phyloP scores from a whole-genome alignment of 768 basidiomycete species.

The Amanita molliuscula region DNA sequence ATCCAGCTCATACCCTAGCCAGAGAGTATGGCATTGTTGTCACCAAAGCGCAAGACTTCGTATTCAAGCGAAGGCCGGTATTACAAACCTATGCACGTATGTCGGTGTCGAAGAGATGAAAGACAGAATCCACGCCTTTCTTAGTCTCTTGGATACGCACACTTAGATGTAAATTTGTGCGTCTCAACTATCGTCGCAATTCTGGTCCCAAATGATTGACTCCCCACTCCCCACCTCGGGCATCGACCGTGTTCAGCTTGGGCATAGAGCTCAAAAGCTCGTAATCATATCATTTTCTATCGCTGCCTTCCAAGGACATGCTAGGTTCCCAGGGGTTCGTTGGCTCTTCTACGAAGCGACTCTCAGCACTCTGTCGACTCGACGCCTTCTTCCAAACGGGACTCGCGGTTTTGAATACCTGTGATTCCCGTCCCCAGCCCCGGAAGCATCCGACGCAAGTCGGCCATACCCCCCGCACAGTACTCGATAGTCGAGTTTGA shows the following conservation, averaged over 20 bases:
- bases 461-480: constrained; percentile 56
- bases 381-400: constrained; percentile 22
- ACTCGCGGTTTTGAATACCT: constrained; percentile 51
- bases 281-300: constrained; percentile 13
- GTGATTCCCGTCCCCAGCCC: constrained; percentile 41
- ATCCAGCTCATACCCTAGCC: too few species aligned
- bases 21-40: too few species aligned
- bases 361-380: neutral
- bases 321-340: too few species aligned
- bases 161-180: too few species aligned
- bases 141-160: too few species aligned
- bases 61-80: too few species aligned
- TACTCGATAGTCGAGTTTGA: constrained; percentile 79
- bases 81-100: too few species aligned
- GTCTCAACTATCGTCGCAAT: too few species aligned
- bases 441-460: constrained; percentile 28
- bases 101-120: too few species aligned
- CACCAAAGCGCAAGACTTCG: too few species aligned
- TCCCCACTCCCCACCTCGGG: neutral
- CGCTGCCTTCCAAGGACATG: constrained; percentile 5
- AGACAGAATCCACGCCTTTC: too few species aligned
- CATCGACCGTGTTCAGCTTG: constrained; percentile 15
- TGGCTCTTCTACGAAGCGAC: neutral
- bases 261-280: constrained; percentile 9
- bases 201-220: too few species aligned